phyloP scores from a whole-genome alignment of 2,329 filamentous ascomycete species.

The Cordyceps javanica region DNA sequence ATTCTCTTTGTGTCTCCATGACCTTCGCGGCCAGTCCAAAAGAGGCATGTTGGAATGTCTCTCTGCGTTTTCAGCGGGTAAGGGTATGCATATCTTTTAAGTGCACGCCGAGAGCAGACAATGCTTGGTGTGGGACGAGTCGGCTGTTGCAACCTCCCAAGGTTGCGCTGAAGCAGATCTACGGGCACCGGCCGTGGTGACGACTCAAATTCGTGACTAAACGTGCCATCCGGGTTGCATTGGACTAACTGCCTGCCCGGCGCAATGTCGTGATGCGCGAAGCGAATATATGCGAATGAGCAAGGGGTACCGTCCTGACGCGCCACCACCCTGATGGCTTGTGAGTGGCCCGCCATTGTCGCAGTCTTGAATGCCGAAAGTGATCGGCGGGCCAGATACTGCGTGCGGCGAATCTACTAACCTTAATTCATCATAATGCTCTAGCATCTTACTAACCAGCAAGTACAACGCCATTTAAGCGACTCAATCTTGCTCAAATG shows the following conservation, averaged over 20 bases:
- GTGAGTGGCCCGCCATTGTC: not conserved
- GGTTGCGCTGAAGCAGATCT: slow-evolving; percentile 3
- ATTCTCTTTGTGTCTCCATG: not conserved
- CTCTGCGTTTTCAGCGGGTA: not conserved
- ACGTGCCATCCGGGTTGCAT: slow-evolving; percentile 8
- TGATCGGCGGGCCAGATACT: not conserved
- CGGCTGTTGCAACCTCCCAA: slow-evolving; percentile 2
- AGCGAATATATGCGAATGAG: too few relatives aligned
- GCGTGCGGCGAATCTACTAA: not conserved
- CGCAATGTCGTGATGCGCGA: not conserved
- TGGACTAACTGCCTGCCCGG: not conserved
- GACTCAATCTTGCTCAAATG: slow-evolving; percentile 10
- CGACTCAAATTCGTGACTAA: not conserved
- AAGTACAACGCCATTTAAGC: not conserved
- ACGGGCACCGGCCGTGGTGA: not conserved
- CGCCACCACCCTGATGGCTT: slow-evolving; percentile 6
- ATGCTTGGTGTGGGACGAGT: not conserved
- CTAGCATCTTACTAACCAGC: not conserved
- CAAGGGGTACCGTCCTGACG: not conserved
- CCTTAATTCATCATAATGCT: not conserved
- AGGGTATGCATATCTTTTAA: not conserved
- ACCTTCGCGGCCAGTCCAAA: not conserved
- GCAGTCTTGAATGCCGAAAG: not conserved
- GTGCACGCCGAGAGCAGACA: not conserved
- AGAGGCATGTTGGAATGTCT: not conserved